Conservation (phyloP, 2,329 filamentous ascomycete species). For the Scedosporium dehoogii region DNA sequence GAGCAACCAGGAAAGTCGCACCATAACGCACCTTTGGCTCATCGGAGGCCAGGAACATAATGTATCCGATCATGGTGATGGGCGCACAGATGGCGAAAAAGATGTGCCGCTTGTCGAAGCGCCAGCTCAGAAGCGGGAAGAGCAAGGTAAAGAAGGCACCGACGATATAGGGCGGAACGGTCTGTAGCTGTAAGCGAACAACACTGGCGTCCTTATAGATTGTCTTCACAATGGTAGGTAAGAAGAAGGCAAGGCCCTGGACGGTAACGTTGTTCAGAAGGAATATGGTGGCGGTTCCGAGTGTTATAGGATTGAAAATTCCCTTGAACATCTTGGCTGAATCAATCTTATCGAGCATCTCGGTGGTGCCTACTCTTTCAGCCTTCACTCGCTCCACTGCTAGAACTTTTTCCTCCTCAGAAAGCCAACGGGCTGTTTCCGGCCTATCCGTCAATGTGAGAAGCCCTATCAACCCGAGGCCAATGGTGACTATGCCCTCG, state of each 20-base stretch:
- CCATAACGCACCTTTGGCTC: constrained; percentile 50
- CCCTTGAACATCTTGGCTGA: constrained; percentile 46
- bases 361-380: constrained; percentile 48
- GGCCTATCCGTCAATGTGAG: constrained; percentile 59
- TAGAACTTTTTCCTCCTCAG: constrained; percentile 54
- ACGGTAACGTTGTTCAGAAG: constrained; percentile 58
- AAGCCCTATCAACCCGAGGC: constrained; percentile 50
- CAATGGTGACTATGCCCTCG: constrained; percentile 49
- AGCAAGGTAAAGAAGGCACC: constrained; percentile 57
- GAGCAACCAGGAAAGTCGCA: constrained; percentile 59
- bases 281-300: constrained; percentile 47
- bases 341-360: constrained; percentile 53
- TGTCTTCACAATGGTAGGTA: constrained; percentile 51
- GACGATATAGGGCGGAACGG: constrained; percentile 60
- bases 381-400: constrained; percentile 59
- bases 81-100: constrained; percentile 52
- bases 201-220: constrained; percentile 20
- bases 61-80: constrained; percentile 58
- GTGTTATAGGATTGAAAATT: constrained; percentile 47
- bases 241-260: constrained; percentile 56
- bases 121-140: constrained; percentile 52
- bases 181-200: constrained; percentile 57
- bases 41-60: constrained; percentile 55
- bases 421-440: constrained; percentile 57
- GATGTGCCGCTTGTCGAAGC: constrained; percentile 46